Base-by-base conservation (phyloP, 2,329 filamentous ascomycete species). In the Orbilia brochopaga region DNA sequence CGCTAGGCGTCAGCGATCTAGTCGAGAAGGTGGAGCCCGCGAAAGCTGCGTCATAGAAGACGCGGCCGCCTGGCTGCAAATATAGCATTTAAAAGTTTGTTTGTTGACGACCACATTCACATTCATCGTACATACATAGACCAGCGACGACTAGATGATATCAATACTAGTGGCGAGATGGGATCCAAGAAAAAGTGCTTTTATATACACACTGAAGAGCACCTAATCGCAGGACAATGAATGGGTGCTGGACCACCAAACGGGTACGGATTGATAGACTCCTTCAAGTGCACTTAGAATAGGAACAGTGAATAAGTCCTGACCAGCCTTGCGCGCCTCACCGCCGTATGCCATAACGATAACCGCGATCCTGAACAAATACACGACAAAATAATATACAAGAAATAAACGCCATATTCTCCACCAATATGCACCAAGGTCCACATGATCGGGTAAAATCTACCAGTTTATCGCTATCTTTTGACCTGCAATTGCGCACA, bases 1-100 rank as follows among this genome's bases (percentile, higher is more conserved):
- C 65, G 1, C 58, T 77, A 15, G 76, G 76, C 13, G 76, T 77
- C 15, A 73, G 73, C 37, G 75, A 77, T 57, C 69, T 77, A 27
- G 74, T 74, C 40, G 76, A 77, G 35, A 73, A 73, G 51, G 66
- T 70, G 2, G 66, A 70, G 21, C 48, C n/a, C 40, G 57, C 66
- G 2, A 70, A 70, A 21, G 66, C 66, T 15, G 21, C 66, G 2
- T 70, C 66, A 19, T 70, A 69, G 51, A 13, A 13, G 13, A 35
- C 13, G 27, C 42, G 13, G 15, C 42, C 15, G 15, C 42, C 19
- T 13, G 15, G n/a, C n/a, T 48, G 13, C 44, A 48, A 17, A 48
- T 48, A 6, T n/a, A 17, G 15, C 7, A 48, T 17, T 48, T 15
- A 42, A 17, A 42, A 17, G 37, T 17, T 42, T 13, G 13, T 15